phyloP scores from a whole-genome alignment of 768 basidiomycete genomes.

The Phylloporus scabripes region DNA sequence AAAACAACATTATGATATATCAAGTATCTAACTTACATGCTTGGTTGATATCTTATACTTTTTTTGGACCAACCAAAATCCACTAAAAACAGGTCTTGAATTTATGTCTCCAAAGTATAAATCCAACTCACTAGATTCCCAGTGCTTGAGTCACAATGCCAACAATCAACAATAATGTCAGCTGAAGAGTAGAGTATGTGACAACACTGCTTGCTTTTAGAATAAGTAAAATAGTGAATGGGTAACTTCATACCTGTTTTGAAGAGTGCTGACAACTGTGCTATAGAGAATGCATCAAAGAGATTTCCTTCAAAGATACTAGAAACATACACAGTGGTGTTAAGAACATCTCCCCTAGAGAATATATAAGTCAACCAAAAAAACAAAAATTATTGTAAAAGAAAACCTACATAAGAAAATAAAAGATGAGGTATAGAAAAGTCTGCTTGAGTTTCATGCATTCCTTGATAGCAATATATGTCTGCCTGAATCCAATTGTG shows the following conservation, averaged over 20 bases:
- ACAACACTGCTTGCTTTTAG: conserved; percentile 45
- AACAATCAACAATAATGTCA: conserved; percentile 62
- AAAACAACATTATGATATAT: neutral
- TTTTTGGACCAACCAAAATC: conserved; percentile 68
- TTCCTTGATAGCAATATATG: conserved; percentile 55
- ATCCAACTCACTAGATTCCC: conserved; percentile 57
- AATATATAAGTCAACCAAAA: neutral
- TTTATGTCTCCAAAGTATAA: neutral
- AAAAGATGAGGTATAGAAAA: conserved; percentile 68
- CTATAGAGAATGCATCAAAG: conserved; percentile 29
- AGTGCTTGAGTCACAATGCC: conserved; percentile 60
- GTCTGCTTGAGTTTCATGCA: conserved; percentile 67
- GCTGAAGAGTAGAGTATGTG: conserved; percentile 64
- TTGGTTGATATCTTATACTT: conserved; percentile 59
- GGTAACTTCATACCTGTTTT: conserved; percentile 50
- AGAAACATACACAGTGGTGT: conserved; percentile 59
- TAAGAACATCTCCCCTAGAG: conserved; percentile 65
- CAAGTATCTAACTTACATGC: conserved; percentile 25
- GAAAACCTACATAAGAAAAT: conserved; percentile 61
- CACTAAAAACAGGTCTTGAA: conserved; percentile 28
- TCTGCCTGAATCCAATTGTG: conserved; percentile 66
- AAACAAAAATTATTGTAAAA: neutral
- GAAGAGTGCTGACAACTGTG: conserved; percentile 65
- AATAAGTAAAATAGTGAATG: neutral
- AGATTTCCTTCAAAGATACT: neutral